Evolutionary conservation across 2,329 filamentous ascomycete species (phyloP).

Genomic region (Cordyceps pruinosa): DNA sequence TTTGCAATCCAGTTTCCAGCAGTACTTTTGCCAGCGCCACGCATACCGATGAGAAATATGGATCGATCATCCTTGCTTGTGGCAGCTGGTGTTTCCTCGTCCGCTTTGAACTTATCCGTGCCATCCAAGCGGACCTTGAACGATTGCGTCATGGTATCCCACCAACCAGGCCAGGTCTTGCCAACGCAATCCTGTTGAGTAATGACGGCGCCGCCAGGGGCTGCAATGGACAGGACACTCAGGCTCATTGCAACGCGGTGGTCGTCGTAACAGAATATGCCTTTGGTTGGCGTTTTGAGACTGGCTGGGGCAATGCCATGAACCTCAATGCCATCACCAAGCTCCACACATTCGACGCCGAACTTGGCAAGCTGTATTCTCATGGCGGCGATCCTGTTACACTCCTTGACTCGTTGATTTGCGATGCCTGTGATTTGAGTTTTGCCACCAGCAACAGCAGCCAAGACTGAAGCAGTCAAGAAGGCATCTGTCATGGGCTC

Average conservation of each 20-base stretch:
- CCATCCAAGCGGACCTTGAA: constrained; percentile 76
- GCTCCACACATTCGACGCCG: constrained; percentile 75
- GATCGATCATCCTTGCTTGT: constrained; percentile 45
- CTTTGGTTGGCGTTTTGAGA: constrained; percentile 50
- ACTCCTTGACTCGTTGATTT: constrained; percentile 97
- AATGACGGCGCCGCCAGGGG: constrained; percentile 66
- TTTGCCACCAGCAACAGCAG: constrained; percentile 75
- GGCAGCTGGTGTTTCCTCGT: constrained; percentile 15
- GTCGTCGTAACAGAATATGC: constrained; percentile 91
- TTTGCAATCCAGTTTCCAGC: constrained; percentile 78
- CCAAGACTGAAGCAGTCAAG: constrained; percentile 86
- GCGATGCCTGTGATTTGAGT: constrained; percentile 91
- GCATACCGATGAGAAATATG: constrained; percentile 94
- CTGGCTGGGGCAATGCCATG: constrained; percentile 43
- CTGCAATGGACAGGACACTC: constrained; percentile 72
- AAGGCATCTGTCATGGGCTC: constrained; percentile 99
- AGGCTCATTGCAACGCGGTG: constrained; percentile 99
- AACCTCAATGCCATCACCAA: constrained; percentile 88
- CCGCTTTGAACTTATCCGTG: constrained; percentile 42
- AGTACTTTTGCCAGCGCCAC: constrained; percentile 93
- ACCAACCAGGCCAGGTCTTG: constrained; percentile 99
- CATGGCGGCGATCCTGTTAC: constrained; percentile 94
- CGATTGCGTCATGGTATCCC: constrained; percentile 75
- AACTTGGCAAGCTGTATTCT: constrained; percentile 91
- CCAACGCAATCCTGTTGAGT: constrained; percentile 87